Evolutionary conservation across 108 stramenopile genomes (phyloP).

Genomic region (Schizochytrium sp.): DNA sequence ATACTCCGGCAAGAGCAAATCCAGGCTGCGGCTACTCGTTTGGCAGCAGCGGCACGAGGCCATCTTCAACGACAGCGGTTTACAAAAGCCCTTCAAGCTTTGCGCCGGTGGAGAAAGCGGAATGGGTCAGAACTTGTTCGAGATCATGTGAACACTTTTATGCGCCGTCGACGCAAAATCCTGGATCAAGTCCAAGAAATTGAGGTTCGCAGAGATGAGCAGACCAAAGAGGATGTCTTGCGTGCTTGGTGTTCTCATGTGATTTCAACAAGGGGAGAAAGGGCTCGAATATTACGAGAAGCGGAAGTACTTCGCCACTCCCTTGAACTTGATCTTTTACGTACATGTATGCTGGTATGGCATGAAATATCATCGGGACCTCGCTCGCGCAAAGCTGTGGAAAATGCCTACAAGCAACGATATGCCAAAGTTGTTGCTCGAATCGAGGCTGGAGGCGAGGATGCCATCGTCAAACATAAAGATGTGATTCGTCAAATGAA

Average conservation of each 20-base stretch:
- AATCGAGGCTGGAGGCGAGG: not conserved
- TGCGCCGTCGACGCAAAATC: not conserved
- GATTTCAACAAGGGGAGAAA: not conserved
- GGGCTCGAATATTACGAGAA: not conserved
- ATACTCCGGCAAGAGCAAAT: slow-evolving; percentile 6
- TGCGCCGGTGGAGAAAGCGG: slow-evolving; percentile 4
- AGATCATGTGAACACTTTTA: not conserved
- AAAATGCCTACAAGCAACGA: not conserved
- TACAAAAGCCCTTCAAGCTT: not conserved
- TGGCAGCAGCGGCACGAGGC: slow-evolving; percentile 14
- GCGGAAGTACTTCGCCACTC: not conserved
- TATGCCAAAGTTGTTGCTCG: slow-evolving; percentile 1
- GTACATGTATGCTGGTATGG: not conserved
- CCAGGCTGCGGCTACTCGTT: not conserved
- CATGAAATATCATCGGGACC: not conserved
- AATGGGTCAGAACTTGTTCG: not conserved
- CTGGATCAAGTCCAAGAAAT: not conserved
- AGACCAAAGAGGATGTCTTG: not conserved
- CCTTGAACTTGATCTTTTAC: not conserved
- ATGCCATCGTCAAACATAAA: not conserved
- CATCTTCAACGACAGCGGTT: slow-evolving; percentile 10
- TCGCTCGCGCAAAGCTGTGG: slow-evolving; percentile 40
- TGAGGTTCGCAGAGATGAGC: not conserved
- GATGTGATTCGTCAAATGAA: not conserved
- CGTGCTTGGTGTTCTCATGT: slow-evolving; percentile 1